A percentile compares a stretch with the other conserved stretches of the same genome.
phyloP scores from a whole-genome alignment of 306 rosid species.

The Medicago ruthenica region DNA sequence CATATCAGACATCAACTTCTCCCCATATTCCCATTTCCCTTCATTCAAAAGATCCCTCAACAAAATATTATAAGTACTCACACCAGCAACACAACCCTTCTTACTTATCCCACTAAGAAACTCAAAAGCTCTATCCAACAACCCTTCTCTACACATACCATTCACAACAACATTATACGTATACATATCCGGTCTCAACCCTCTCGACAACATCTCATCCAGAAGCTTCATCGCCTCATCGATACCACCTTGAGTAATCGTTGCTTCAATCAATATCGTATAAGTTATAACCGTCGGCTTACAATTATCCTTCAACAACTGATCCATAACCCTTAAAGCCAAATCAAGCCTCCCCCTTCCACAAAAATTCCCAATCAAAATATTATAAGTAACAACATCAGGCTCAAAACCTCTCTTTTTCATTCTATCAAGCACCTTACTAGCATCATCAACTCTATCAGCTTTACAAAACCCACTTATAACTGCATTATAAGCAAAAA shows the following conservation, averaged over 20 bases:
- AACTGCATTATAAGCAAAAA: slow-evolving; percentile 78
- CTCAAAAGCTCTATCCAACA: slow-evolving; percentile 73
- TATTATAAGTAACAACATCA: slow-evolving; percentile 82
- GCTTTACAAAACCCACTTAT: slow-evolving; percentile 74
- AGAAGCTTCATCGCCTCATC: slow-evolving; percentile 72
- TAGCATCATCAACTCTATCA: slow-evolving; percentile 62
- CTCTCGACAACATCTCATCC: slow-evolving; percentile 72
- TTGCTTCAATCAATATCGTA: slow-evolving; percentile 86
- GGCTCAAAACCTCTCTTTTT: slow-evolving; percentile 68
- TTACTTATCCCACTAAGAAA: slow-evolving; percentile 53
- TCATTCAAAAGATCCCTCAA: slow-evolving; percentile 64
- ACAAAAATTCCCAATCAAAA: slow-evolving; percentile 80
- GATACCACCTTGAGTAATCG: slow-evolving; percentile 66
- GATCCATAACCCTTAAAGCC: slow-evolving; percentile 66
- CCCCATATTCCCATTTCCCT: slow-evolving; percentile 72
- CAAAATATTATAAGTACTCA: slow-evolving; percentile 67
- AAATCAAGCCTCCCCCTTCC: slow-evolving; percentile 63
- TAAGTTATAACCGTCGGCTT: slow-evolving; percentile 79
- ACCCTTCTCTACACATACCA: slow-evolving; percentile 77
- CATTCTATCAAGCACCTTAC: slow-evolving; percentile 74
- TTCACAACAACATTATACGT: slow-evolving; percentile 72
- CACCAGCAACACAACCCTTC: slow-evolving; percentile 71
- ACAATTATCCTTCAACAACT: slow-evolving; percentile 70
- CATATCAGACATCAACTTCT: slow-evolving; percentile 68
- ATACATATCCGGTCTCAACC: slow-evolving; percentile 72